Conservation (phyloP, 192 early-diverging fungal genomes). For the Gaertneriomyces semiglobifer region DNA sequence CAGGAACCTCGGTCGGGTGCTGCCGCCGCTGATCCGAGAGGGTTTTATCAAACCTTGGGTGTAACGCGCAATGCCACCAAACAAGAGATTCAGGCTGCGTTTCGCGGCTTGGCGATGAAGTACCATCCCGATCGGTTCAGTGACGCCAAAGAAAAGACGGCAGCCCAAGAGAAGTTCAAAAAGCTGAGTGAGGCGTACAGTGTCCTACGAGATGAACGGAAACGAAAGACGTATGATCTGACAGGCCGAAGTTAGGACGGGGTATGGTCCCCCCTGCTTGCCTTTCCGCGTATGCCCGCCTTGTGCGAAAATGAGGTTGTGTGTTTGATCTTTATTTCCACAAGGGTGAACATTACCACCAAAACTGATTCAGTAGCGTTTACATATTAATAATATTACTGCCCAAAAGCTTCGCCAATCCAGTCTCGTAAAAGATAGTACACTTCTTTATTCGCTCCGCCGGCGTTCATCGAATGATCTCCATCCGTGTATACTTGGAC, state of each 20-base stretch:
- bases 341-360: no score
- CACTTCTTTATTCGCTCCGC: conserved; percentile 71
- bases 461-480: conserved; percentile 79
- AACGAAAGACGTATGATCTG: not conserved
- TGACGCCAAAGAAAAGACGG: conserved; percentile 12
- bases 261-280: no score
- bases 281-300: no score
- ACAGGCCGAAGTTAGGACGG: not conserved
- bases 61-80: conserved; percentile 7
- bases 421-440: conserved; percentile 53
- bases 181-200: conserved; percentile 18
- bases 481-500: conserved; percentile 88
- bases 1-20: not conserved
- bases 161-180: conserved; percentile 16
- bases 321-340: no score
- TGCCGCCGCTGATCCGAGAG: not conserved
- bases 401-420: conserved; percentile 31
- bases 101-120: conserved; percentile 16
- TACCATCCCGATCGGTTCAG: conserved; percentile 18
- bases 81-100: conserved; percentile 25
- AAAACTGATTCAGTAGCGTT: no score
- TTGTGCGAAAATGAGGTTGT: no score
- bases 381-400: not conserved
- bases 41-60: conserved; percentile 15
- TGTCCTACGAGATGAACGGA: conserved; percentile 14